Percentiles rank a stretch among this genome's conserved stretches.
phyloP scores from a whole-genome alignment of 2,329 filamentous ascomycete genomes.

The Trichoderma pleuroti region DNA sequence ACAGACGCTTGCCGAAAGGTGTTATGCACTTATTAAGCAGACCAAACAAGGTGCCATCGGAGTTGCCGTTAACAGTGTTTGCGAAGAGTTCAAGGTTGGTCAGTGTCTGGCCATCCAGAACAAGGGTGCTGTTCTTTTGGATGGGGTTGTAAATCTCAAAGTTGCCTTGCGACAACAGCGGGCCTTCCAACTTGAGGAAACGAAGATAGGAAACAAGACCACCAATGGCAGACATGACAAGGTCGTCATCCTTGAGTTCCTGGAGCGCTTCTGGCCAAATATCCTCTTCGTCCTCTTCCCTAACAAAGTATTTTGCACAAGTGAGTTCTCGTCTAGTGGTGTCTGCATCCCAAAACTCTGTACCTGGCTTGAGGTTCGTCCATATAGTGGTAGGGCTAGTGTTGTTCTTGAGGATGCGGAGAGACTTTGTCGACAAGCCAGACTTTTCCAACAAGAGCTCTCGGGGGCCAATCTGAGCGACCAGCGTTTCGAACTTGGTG shows the following conservation, averaged over 20 bases:
- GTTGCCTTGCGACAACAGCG: slow-evolving; percentile 82
- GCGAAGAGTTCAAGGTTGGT: slow-evolving; percentile 98
- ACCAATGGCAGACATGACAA: slow-evolving; percentile 87
- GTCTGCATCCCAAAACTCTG: slow-evolving; percentile 89
- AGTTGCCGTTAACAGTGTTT: slow-evolving; percentile 83
- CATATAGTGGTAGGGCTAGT: slow-evolving; percentile 89
- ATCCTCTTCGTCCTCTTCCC: slow-evolving; percentile 53
- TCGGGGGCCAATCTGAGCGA: slow-evolving; percentile 85
- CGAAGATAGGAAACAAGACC: slow-evolving; percentile 84
- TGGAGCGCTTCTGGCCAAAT: slow-evolving; percentile 73
- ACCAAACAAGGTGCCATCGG: slow-evolving; percentile 82
- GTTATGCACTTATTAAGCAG: slow-evolving; percentile 93
- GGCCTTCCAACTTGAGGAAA: slow-evolving; percentile 81
- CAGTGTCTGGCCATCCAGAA: slow-evolving; percentile 91
- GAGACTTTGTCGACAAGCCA: slow-evolving; percentile 77
- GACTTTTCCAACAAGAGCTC: slow-evolving; percentile 89
- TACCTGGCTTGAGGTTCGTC: slow-evolving; percentile 83
- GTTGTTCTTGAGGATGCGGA: slow-evolving; percentile 95
- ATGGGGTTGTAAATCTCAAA: slow-evolving; percentile 93
- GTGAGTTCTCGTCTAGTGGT: slow-evolving; percentile 77
- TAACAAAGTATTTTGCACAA: slow-evolving; percentile 73
- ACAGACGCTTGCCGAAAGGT: slow-evolving; percentile 92
- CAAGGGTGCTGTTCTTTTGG: slow-evolving; percentile 79
- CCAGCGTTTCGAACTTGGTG: slow-evolving; percentile 95
- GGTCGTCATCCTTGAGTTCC: slow-evolving; percentile 70